Base-by-base conservation (phyloP, 495 filamentous ascomycete genomes). In the Eremomyces bilateralis region DNA sequence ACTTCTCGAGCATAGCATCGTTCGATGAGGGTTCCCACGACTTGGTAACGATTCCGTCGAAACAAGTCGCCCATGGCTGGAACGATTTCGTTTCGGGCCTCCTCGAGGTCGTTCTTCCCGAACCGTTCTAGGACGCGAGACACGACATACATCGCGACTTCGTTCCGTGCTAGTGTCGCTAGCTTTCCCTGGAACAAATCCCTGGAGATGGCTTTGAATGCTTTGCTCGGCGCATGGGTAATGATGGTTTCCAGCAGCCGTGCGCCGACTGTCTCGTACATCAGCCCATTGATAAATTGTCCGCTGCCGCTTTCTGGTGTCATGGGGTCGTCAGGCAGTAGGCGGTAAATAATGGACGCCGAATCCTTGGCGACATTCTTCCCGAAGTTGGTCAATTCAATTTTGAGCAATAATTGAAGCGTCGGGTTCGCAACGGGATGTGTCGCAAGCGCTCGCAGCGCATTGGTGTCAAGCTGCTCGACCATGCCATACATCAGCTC, bases 391-490 rank as follows among this genome's bases (percentile, higher is more conserved):
- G 67, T 61, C 21, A 93, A 61, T 45, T 95, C 88, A 19, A 95
- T 57, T 41, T 81, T 78, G 0, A 97, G 53, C 21, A 95, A 52
- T 1, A 95, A 63, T 46, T 94, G 90, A 2, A 97, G 61, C 1
- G 80, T 73, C 0, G 88, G 88, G 42, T 92, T 92, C 16, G 78
- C 88, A 5, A 80, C 76, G 1, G 76, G 79, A 49, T 95, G 85
- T 4, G 71, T 76, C 1, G 88, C 80, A 35, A 95, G 54, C 2
- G 81, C 69, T 10, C 80, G 66, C 3, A 94, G 60, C 44, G 74
- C 72, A 3, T 72, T 75, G 2, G 74, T 62, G 45, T 76, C 76
- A 20, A 94, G 57, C 13, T 60, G 67, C 2, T 69, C 62, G 10
- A 78, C 65, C 37, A 72, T 78, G 37, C 81, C 75, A 3, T 52